Evolutionary conservation across 805 yeast genomes (phyloP).

Genomic region (Torulaspora gathmanii): DNA sequence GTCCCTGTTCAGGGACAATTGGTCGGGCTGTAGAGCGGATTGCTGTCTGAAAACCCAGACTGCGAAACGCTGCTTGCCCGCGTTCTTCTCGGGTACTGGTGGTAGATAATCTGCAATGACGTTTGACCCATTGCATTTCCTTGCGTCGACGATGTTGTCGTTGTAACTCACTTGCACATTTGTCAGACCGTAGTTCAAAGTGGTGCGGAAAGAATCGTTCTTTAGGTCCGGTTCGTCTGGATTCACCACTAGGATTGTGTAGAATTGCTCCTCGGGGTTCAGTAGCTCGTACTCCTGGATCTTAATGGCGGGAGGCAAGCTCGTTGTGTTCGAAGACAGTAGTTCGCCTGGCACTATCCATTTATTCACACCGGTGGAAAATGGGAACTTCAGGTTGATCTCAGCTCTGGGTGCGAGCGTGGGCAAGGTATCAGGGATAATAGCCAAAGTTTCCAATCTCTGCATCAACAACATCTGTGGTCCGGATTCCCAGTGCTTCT

Average conservation of each 20-base stretch:
- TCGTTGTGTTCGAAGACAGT: slow-evolving; percentile 68
- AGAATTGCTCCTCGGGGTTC: slow-evolving; percentile 45
- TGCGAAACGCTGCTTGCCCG: slow-evolving; percentile 74
- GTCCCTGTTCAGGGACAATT: slow-evolving; percentile 36
- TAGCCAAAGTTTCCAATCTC: slow-evolving; percentile 76
- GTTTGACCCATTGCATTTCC: slow-evolving; percentile 38
- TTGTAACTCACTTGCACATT: slow-evolving; percentile 57
- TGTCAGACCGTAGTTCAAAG: slow-evolving; percentile 70
- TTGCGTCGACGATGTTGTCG: slow-evolving; percentile 48
- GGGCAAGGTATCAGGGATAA: slow-evolving; percentile 92
- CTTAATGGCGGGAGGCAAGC: slow-evolving; percentile 70
- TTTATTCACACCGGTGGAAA: slow-evolving; percentile 54
- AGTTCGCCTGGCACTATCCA: slow-evolving; percentile 77
- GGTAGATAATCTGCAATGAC: slow-evolving; percentile 61
- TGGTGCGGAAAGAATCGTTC: slow-evolving; percentile 63
- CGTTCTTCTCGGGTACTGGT: slow-evolving; percentile 84
- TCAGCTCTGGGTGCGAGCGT: slow-evolving; percentile 78
- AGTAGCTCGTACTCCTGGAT: slow-evolving; percentile 64
- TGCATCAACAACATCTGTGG: slow-evolving; percentile 82
- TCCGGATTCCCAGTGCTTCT: slow-evolving; percentile 65
- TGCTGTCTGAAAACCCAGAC: slow-evolving; percentile 87
- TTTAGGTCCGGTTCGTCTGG: slow-evolving; percentile 84
- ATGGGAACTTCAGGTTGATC: slow-evolving; percentile 70
- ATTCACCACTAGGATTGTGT: slow-evolving; percentile 77
- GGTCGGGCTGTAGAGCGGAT: slow-evolving; percentile 14